Conservation (phyloP, 768 basidiomycete genomes). For the Podaxis carcinomalis region DNA sequence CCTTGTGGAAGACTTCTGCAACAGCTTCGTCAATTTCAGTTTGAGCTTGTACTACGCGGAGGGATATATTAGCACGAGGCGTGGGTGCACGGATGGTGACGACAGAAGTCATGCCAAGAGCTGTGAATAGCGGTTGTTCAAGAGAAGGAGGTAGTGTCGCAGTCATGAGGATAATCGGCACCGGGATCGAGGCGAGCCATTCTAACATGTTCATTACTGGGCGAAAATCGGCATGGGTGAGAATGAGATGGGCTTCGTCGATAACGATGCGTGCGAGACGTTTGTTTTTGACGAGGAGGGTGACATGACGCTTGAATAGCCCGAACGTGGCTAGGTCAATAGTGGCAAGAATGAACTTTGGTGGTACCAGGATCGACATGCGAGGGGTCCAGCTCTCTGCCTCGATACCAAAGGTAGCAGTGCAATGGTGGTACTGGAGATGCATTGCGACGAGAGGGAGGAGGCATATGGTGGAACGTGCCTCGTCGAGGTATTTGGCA, state of each 20-base stretch:
- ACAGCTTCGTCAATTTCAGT: neutral
- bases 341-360: neutral
- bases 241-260: constrained; percentile 15
- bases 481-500: neutral
- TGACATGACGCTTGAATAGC: neutral
- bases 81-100: neutral
- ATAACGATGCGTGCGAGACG: constrained; percentile 12
- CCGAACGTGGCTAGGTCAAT: neutral
- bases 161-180: constrained; percentile 13
- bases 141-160: constrained; percentile 14
- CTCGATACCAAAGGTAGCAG: neutral
- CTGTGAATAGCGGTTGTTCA: neutral
- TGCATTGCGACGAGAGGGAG: neutral
- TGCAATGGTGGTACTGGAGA: neutral
- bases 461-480: neutral
- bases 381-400: neutral
- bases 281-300: neutral
- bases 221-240: constrained; percentile 11
- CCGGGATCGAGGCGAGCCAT: constrained; percentile 9
- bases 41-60: neutral
- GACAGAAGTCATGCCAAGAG: neutral
- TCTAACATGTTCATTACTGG: constrained; percentile 10
- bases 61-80: neutral
- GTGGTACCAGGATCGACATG: neutral
- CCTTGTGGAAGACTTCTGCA: neutral